Percentiles rank a stretch among this genome's conserved stretches.
phyloP scores from a whole-genome alignment of 257 asterid species.

The Oldenlandia corymbosa region DNA sequence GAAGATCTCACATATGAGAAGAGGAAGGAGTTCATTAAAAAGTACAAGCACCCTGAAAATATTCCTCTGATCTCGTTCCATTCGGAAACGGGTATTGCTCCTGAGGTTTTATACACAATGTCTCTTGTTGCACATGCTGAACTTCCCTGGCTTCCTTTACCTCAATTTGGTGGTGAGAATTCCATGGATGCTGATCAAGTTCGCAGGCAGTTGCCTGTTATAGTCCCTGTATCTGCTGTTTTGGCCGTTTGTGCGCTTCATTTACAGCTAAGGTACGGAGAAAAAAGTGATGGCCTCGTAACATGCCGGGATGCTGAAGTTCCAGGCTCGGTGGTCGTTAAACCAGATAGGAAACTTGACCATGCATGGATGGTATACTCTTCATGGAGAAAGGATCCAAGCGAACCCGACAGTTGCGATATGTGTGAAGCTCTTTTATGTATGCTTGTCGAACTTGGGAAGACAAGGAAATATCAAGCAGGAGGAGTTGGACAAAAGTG shows the following conservation, averaged over 20 bases:
- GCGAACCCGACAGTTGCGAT: slow-evolving; percentile 56
- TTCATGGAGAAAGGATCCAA: slow-evolving; percentile 57
- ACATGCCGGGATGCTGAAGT: slow-evolving; percentile 95
- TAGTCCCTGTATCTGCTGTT: slow-evolving; percentile 76
- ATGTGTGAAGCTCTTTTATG: slow-evolving; percentile 87
- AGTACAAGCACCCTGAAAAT: slow-evolving; percentile 60
- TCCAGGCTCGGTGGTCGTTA: slow-evolving; percentile 83
- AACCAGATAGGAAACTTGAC: slow-evolving; percentile 67
- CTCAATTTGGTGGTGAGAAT: slow-evolving; percentile 27
- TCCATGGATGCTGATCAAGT: slow-evolving; percentile 33
- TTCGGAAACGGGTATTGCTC: slow-evolving; percentile 65
- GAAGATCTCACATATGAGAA: slow-evolving; percentile 89
- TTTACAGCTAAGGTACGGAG: slow-evolving; percentile 72
- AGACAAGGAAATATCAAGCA: slow-evolving; percentile 19
- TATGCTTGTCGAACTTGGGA: slow-evolving; percentile 64
- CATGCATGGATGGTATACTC: slow-evolving; percentile 94
- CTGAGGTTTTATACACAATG: slow-evolving; percentile 66
- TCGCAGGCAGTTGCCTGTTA: slow-evolving; percentile 56
- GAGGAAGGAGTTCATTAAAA: slow-evolving; percentile 61
- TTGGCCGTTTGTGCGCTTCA: slow-evolving; percentile 74
- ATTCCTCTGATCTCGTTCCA: slow-evolving; percentile 80
- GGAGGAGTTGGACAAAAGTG: slow-evolving; percentile 4
- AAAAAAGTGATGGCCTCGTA: slow-evolving; percentile 94
- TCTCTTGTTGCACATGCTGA: slow-evolving; percentile 86
- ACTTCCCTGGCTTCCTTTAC: slow-evolving; percentile 66